These are phyloP conservation scores for Omphalotus guepiniiformis DNA, from an alignment of 768 basidiomycete species.

Conservation along the genomic window DNA sequence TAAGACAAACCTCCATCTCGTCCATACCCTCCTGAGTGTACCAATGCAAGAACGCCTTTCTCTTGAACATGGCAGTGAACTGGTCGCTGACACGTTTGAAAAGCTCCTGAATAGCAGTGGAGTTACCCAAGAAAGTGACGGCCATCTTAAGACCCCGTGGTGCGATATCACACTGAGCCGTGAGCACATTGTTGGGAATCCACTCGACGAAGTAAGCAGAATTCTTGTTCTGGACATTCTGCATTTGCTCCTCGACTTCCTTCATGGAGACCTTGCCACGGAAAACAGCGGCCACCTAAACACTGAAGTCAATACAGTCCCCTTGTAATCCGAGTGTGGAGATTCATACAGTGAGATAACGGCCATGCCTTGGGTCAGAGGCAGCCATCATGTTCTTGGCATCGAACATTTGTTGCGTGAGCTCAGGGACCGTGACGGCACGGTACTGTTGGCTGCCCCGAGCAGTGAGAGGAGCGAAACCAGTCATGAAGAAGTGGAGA, in stretches of 20 bases:
- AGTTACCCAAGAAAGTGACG: conserved; percentile 96
- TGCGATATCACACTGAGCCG: conserved; percentile 97
- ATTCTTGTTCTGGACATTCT: conserved; percentile 96
- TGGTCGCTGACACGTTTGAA: conserved; percentile 99
- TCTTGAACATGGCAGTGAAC: conserved; percentile 99
- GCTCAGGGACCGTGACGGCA: conserved; percentile 93
- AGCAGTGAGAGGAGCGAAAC: conserved; percentile 91
- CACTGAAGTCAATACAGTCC: neutral
- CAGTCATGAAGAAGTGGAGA: conserved; percentile 99
- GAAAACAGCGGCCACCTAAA: conserved; percentile 89
- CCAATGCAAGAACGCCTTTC: conserved; percentile 99
- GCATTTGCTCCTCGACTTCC: conserved; percentile 99
- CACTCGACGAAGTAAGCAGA: conserved; percentile 98
- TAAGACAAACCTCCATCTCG: conserved; percentile 76
- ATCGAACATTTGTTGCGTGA: conserved; percentile 99
- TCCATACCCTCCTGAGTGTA: conserved; percentile 99
- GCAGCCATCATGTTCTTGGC: conserved; percentile 99
- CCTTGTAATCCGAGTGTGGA: neutral
- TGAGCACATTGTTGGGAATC: conserved; percentile 99
- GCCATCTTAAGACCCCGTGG: conserved; percentile 96
- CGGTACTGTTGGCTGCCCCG: conserved; percentile 94
- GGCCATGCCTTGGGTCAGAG: conserved; percentile 92
- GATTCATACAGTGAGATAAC: conserved; percentile 83
- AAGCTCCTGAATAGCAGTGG: conserved; percentile 94
- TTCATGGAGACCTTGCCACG: conserved; percentile 99